Conservation (phyloP, 2,329 filamentous ascomycete genomes). For the Colletotrichum eleusines region DNA sequence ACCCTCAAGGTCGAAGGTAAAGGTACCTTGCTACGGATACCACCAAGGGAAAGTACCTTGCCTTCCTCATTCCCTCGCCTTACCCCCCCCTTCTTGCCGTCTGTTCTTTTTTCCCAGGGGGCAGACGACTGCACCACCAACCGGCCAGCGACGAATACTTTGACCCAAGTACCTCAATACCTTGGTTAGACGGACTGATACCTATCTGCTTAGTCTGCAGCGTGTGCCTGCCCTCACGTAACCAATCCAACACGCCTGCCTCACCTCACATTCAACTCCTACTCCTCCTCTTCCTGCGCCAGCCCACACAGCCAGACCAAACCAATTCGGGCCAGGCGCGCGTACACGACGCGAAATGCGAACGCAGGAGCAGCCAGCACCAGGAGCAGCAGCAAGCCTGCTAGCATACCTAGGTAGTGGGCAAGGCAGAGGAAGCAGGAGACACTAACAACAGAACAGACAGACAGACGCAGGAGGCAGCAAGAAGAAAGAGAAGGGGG, state of each 20-base stretch:
- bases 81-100: slow-evolving; percentile 17
- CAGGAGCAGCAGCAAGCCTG: neutral
- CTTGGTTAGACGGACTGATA: slow-evolving; percentile 28
- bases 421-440: neutral
- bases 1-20: slow-evolving; percentile 18
- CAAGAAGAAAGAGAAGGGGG: neutral
- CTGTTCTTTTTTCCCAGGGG: slow-evolving; percentile 12
- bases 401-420: neutral
- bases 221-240: slow-evolving; percentile 25
- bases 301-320: slow-evolving; percentile 1
- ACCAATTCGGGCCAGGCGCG: slow-evolving; percentile 25
- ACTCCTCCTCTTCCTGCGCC: neutral
- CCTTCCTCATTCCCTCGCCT: slow-evolving; percentile 16
- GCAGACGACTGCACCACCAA: slow-evolving; percentile 12
- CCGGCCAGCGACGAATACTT: slow-evolving; percentile 10
- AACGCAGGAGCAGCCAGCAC: slow-evolving; percentile 3
- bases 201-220: slow-evolving; percentile 21
- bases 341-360: neutral
- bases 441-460: neutral
- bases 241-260: slow-evolving; percentile 25
- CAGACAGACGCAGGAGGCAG: neutral
- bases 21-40: neutral
- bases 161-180: slow-evolving; percentile 29
- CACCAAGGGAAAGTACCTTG: slow-evolving; percentile 30
- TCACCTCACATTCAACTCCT: neutral